A percentile compares a stretch with the other conserved stretches of the same genome.
Conservation (phyloP, 148 eudicot species). For the Fagopyrum homotropicum region DNA sequence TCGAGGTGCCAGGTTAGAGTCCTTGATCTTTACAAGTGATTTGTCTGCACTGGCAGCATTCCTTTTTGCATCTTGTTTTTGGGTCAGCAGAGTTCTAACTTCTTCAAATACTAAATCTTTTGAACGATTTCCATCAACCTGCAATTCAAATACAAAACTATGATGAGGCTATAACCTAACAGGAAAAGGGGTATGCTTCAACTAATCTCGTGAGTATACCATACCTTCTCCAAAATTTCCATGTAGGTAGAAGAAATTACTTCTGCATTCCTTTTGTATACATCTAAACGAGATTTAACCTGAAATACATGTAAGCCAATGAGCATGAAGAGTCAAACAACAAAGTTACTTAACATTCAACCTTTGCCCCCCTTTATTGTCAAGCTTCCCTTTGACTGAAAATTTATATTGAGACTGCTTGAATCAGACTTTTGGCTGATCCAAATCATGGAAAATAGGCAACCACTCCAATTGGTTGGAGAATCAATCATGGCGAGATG, state of each 20-base stretch:
- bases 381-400: slow-evolving; percentile 1
- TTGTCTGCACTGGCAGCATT: slow-evolving; percentile 40
- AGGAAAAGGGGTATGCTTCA: not conserved
- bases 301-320: slow-evolving; percentile 16
- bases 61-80: slow-evolving; percentile 43
- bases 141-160: slow-evolving; percentile 9
- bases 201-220: slow-evolving; percentile 29
- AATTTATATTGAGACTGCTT: not conserved
- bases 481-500: not conserved
- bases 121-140: slow-evolving; percentile 87
- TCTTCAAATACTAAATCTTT: slow-evolving; percentile 70
- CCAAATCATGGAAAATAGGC: not conserved
- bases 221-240: slow-evolving; percentile 63
- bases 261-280: slow-evolving; percentile 76
- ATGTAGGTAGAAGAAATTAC: slow-evolving; percentile 52
- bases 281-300: slow-evolving; percentile 81
- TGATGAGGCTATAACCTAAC: not conserved
- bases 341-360: not conserved
- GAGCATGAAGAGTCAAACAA: not conserved
- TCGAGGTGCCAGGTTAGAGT: slow-evolving; percentile 24
- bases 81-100: slow-evolving; percentile 41
- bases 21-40: slow-evolving; percentile 31
- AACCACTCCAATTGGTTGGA: not conserved
- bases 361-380: not conserved
- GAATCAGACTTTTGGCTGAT: not conserved